These are phyloP conservation scores for Globisporangium okanoganense DNA, from an alignment of 352 stramenopile species.

Conservation along the genomic window DNA sequence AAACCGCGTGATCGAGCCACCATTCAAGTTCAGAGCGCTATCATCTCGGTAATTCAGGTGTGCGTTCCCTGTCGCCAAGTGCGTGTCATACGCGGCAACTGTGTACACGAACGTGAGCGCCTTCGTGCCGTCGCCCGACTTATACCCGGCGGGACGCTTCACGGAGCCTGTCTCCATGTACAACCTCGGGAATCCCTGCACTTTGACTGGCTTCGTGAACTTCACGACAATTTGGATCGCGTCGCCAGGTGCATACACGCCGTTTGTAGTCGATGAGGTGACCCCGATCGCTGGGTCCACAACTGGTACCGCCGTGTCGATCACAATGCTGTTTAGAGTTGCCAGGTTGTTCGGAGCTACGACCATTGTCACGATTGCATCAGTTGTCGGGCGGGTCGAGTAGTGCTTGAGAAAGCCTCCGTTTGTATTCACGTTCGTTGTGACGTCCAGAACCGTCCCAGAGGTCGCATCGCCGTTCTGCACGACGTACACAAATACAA, in stretches of 20 bases:
- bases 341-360: slow-evolving; percentile 42
- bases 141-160: slow-evolving; percentile 65
- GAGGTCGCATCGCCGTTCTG: slow-evolving; percentile 46
- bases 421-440: slow-evolving; percentile 48
- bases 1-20: slow-evolving; percentile 50
- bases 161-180: slow-evolving; percentile 70
- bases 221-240: slow-evolving; percentile 54
- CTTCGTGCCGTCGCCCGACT: slow-evolving; percentile 53
- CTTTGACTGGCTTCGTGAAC: slow-evolving; percentile 76
- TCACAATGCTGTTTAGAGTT: slow-evolving; percentile 47
- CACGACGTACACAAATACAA: slow-evolving; percentile 72
- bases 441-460: slow-evolving; percentile 40
- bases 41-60: slow-evolving; percentile 69
- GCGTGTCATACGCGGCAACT: slow-evolving; percentile 56
- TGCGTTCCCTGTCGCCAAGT: slow-evolving; percentile 30
- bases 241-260: slow-evolving; percentile 69
- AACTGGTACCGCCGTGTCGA: slow-evolving; percentile 54
- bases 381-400: slow-evolving; percentile 61
- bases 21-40: slow-evolving; percentile 60
- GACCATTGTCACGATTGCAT: slow-evolving; percentile 45
- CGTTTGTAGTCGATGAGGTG: slow-evolving; percentile 38
- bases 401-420: slow-evolving; percentile 70
- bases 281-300: slow-evolving; percentile 61
- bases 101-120: slow-evolving; percentile 72
- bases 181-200: slow-evolving; percentile 60